Base-by-base conservation (phyloP, 805 yeast species). In the Metschnikowia peoriensis region DNA sequence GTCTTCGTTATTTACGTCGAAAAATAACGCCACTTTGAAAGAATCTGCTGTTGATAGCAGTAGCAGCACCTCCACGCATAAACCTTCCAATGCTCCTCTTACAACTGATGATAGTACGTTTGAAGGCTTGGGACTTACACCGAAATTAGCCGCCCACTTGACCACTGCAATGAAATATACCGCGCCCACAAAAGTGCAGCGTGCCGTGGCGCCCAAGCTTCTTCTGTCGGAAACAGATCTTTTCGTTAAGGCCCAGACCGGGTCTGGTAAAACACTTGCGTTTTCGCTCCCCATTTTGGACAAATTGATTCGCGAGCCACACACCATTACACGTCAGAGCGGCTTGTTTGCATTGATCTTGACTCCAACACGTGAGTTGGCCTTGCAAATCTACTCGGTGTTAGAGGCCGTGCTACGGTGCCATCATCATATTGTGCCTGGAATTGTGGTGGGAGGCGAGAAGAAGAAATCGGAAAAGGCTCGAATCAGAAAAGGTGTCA, bases 381-480 rank as follows among this genome's bases (percentile, higher is more conserved):
- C 98, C 0, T 82, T 83, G 6, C 99, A 94, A 69, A 91, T 93
- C 47, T 87, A 88, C 64, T 75, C 86, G 6, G 97, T 92, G 4
- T 76, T 91, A 53, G 93, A 88, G 60, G 76, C 82, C 1, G 68
- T 94, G 34, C 77, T 85, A 39, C 79, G 87, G 50, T 83, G 92
- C 64, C 86, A 93, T 66, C 96, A 89, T 64, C 83, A 88, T 68
- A 80, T 94, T 41, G 99, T 96, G 6, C 97, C 99, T 0, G 97
- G 98, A 39, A 82, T 92, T 40, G 96, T 94, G 28, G 91, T 91
- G 71, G 99, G 99, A 65, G 99, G 99, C 55, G 99, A 94, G 67
- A 92, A 93, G 80, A 93, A 93, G 69, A 96, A 94, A 65, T 82
- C 96, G 1, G 99, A 94, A 69, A 94, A 94, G 78, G 97, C 98